Evolutionary conservation across 352 stramenopile species (phyloP), one percentile per base, ranked within the genome.

Genomic region (Sclerospora graminicola): DNA sequence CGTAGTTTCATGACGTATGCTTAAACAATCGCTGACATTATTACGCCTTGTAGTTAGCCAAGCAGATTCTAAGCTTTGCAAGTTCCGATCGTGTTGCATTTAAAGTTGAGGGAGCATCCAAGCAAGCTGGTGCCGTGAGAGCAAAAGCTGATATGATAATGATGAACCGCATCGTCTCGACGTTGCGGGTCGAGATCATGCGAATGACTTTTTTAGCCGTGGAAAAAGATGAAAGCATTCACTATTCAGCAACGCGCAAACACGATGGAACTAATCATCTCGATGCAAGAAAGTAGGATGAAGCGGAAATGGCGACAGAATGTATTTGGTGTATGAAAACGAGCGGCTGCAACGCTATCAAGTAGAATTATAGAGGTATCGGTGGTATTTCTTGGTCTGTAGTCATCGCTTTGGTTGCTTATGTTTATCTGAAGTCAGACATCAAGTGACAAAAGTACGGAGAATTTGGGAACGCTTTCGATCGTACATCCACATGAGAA

Each of bases 111-210:
- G 63, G 72, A 2, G 72, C 67, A 11, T 84, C 88, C 44, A 87
- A 85, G 20, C 75, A 88, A 51, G 75, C 79, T 19, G 80, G 73
- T n/a, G 61, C 88, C 13, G 73, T 88, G 30, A 59, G 79, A 24
- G 73, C 75, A 2, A 84, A 82, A 29, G 66, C 73, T 7, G 73
- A 75, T 8, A 88, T 90, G 42, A 79, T 84, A 61, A 86, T 88
- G 73, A 87, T 90, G 73, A 85, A 67, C 18, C 62, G 75, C 30
- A 87, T 73, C n/a, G n/a, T n/a, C n/a, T n/a, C n/a, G n/a, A n/a
- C n/a, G n/a, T 43, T 88, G 11, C 66, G 69, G 1, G 63, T 68
- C 26, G 69, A n/a, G 31, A 88, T 83, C 27, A 54, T 77, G 29
- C 62, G 75, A n/a, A 85, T 90, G 69, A 69, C 84, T 18, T 90